phyloP scores from a whole-genome alignment of 1,284 basidiomycete species.

The Naganishia sp. region DNA sequence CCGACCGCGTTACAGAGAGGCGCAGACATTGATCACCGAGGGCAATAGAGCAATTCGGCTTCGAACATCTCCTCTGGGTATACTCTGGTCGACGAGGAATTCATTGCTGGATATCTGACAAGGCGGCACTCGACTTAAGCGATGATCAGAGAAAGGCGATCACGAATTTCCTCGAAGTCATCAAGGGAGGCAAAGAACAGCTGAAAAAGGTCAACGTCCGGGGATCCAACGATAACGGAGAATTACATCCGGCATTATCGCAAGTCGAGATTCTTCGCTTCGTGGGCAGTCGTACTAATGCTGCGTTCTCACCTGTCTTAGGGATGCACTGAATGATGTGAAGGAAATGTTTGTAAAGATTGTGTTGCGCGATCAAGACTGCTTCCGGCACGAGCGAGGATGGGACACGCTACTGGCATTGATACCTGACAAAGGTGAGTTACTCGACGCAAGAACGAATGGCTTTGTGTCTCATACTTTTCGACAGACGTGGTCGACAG shows the following conservation, averaged over 20 bases:
- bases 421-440: conserved; percentile 60
- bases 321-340: conserved; percentile 62
- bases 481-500: conserved; percentile 15
- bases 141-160: conserved; percentile 88
- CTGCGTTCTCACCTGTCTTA: conserved; percentile 40
- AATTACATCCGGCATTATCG: conserved; percentile 71
- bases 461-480: background rate
- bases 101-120: conserved; percentile 95
- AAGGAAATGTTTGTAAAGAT: conserved; percentile 65
- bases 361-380: conserved; percentile 82
- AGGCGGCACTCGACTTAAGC: conserved; percentile 79
- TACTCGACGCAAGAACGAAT: background rate
- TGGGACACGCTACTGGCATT: conserved; percentile 75
- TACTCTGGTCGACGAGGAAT: conserved; percentile 98
- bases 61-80: conserved; percentile 82
- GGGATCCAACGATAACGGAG: conserved; percentile 47
- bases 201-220: conserved; percentile 79
- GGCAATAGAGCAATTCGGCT: conserved; percentile 69
- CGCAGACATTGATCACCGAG: conserved; percentile 36
- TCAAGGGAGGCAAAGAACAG: conserved; percentile 80
- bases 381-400: conserved; percentile 70
- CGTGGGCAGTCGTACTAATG: background rate
- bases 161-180: conserved; percentile 82
- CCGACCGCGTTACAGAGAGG: background rate
- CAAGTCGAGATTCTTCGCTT: conserved; percentile 52